phyloP scores from a whole-genome alignment of 345 rosid genomes.

The Mangifera indica region DNA sequence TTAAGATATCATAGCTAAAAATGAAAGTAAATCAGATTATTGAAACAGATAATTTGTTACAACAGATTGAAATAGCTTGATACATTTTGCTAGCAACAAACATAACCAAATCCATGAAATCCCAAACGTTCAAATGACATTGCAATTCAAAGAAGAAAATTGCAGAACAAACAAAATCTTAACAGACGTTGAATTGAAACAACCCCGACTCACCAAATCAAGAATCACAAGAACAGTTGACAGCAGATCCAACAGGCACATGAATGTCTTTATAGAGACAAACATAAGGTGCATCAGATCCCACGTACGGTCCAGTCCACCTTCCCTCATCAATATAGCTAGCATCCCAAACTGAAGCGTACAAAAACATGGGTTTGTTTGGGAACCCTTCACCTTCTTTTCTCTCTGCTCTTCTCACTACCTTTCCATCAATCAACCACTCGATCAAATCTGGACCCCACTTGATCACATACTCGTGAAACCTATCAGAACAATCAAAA shows the following conservation, averaged over 20 bases:
- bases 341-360: slow-evolving; percentile 62
- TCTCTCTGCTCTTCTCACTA: slow-evolving; percentile 48
- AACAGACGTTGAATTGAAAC: neutral
- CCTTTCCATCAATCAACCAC: slow-evolving; percentile 54
- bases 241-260: slow-evolving; percentile 38
- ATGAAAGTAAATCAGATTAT: slow-evolving; percentile 11
- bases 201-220: slow-evolving; percentile 18
- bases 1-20: neutral
- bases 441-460: slow-evolving; percentile 50
- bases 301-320: slow-evolving; percentile 50
- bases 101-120: neutral
- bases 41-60: neutral
- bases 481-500: slow-evolving; percentile 51
- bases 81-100: neutral
- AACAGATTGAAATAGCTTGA: neutral
- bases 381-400: slow-evolving; percentile 46
- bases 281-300: slow-evolving; percentile 54
- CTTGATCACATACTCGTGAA: slow-evolving; percentile 51
- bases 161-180: neutral
- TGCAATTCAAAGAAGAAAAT: neutral
- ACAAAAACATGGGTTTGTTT: slow-evolving; percentile 48
- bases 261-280: slow-evolving; percentile 50
- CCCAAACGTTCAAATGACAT: neutral
- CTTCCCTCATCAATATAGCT: slow-evolving; percentile 45
- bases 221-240: slow-evolving; percentile 34